These are phyloP conservation scores for Ganoderma resinaceum DNA, from an alignment of 1,284 basidiomycete genomes.

Conservation along the genomic window DNA sequence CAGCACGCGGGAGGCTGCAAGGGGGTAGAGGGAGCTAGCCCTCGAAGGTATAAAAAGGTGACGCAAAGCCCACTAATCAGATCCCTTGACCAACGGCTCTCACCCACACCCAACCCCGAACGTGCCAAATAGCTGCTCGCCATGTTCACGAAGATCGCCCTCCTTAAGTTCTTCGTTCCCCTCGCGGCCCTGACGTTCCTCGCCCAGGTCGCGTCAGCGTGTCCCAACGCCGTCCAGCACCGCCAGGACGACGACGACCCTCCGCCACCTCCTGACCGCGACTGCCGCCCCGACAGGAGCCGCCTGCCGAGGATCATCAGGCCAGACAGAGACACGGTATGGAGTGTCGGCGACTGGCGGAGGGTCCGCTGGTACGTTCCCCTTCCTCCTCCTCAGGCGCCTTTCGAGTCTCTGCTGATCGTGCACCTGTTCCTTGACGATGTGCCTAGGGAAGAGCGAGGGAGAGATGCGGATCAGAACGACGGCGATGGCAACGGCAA, in stretches of 20 bases:
- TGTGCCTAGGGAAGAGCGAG: background rate
- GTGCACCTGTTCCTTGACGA: background rate
- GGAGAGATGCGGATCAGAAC: background rate
- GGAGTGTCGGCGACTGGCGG: background rate
- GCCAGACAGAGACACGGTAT: background rate
- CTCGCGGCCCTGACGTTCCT: background rate
- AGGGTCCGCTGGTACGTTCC: background rate
- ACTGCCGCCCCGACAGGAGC: background rate
- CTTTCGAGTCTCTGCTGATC: background rate
- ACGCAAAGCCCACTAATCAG: background rate
- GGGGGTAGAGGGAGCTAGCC: background rate
- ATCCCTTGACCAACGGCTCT: background rate
- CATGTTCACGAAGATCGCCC: background rate
- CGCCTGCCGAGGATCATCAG: background rate
- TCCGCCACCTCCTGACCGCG: background rate
- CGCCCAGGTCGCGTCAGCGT: background rate
- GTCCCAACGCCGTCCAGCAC: background rate
- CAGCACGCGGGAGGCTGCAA: background rate
- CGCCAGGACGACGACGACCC: background rate
- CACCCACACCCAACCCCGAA: background rate
- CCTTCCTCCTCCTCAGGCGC: background rate
- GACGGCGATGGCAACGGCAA: background rate
- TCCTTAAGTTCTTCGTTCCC: background rate
- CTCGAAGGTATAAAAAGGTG: background rate
- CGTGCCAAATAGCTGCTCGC: background rate